Evolutionary conservation across 208 protist species (phyloP).

Genomic region (Herpetomonas tarakana): DNA sequence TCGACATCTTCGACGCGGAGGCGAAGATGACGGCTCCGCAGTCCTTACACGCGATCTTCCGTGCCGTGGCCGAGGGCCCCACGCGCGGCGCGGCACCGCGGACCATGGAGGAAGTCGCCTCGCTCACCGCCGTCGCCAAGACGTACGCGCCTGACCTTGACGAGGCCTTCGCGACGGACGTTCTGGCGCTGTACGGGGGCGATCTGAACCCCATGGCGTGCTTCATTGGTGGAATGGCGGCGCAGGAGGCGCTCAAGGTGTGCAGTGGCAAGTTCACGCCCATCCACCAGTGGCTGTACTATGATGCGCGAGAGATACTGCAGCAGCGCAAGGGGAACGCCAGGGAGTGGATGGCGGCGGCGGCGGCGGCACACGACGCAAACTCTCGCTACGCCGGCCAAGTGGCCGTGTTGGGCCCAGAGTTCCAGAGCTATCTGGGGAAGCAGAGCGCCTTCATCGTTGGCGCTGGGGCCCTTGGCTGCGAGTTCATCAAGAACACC

Average conservation of each 20-base stretch:
- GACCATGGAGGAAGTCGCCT: constrained; percentile 30
- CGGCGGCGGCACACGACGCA: background rate
- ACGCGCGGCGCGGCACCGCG: constrained; percentile 14
- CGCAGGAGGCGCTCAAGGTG: constrained; percentile 96
- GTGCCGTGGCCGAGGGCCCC: constrained; percentile 40
- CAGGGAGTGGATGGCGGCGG: constrained; percentile 10
- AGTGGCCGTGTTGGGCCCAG: constrained; percentile 94
- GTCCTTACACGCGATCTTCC: constrained; percentile 80
- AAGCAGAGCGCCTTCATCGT: constrained; percentile 93
- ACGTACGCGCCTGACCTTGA: constrained; percentile 19
- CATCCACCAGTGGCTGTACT: constrained; percentile 96
- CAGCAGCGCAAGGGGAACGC: constrained; percentile 27
- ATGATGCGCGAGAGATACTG: constrained; percentile 93
- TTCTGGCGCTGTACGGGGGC: constrained; percentile 65
- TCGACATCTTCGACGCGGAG: constrained; percentile 81
- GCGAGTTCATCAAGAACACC: constrained; percentile 99
- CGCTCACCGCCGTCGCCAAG: constrained; percentile 28
- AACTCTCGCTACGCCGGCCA: constrained; percentile 93
- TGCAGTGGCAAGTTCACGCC: constrained; percentile 96
- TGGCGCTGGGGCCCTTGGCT: constrained; percentile 98
- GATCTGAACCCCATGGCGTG: constrained; percentile 91
- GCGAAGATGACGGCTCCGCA: constrained; percentile 60
- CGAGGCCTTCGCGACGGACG: constrained; percentile 25
- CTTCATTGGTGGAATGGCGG: constrained; percentile 93
- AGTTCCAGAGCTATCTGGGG: constrained; percentile 82